Percentiles rank a stretch among this genome's conserved stretches.
Evolutionary conservation across 2,329 filamentous ascomycete genomes (phyloP).

Genomic region (Xylariaceae sp.): DNA sequence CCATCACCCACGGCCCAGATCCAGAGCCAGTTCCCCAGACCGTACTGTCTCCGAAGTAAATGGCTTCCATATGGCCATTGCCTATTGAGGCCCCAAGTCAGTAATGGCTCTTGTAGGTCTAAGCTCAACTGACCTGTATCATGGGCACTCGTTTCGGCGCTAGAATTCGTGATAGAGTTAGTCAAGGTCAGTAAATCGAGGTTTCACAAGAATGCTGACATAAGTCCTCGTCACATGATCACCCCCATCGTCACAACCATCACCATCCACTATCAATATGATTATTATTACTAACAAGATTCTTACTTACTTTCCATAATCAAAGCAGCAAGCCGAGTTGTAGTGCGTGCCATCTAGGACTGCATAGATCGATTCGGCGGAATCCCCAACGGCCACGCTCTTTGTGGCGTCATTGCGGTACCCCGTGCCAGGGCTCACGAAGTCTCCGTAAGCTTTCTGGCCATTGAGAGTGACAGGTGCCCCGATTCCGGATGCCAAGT

Average conservation of each 20-base stretch:
- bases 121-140: no score
- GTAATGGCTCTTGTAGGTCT: no score
- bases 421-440: conserved; percentile 56
- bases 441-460: conserved; percentile 61
- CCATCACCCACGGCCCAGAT: conserved; percentile 64
- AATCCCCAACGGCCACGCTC: conserved; percentile 53
- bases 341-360: conserved; percentile 58
- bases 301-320: conserved; percentile 60
- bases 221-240: no score
- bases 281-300: no score
- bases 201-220: no score
- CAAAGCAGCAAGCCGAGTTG: conserved; percentile 54
- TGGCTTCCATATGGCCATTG: conserved; percentile 64
- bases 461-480: conserved; percentile 60
- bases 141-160: conserved; percentile 46
- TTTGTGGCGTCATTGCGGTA: conserved; percentile 56
- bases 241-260: no score
- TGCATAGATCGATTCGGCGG: conserved; percentile 56
- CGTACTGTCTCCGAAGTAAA: conserved; percentile 58
- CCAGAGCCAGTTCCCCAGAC: conserved; percentile 55
- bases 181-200: no score
- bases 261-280: no score
- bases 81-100: no score
- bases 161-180: no score
- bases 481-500: conserved; percentile 54